Base-by-base conservation (phyloP, 163 green algal species). In the Prototheca stagnorum region DNA sequence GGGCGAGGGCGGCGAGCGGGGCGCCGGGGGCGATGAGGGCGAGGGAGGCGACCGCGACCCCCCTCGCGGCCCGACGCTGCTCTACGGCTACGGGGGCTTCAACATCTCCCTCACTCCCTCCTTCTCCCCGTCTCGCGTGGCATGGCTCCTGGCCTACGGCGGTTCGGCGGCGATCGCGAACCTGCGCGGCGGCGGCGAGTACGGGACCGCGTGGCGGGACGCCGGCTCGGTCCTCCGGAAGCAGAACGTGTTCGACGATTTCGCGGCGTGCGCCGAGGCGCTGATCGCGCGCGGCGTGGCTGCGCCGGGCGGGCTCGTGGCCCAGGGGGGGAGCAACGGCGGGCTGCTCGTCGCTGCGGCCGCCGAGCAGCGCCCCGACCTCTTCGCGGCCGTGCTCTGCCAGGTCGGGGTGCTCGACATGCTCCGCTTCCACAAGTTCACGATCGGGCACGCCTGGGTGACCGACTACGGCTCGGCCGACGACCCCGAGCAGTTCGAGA, bases 241-340 rank as follows among this genome's bases (percentile, higher is more conserved):
- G 67, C 86, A 95, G 57, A 95, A 96, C 54, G 81, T 86, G 39
- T 93, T 95, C 69, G 80, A 95, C 53, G 87, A 97, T 62, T 95
- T 95, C 65, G 65, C 82, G 57, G 72, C 75, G 0, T 82, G 74
- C 53, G 81, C 80, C 1, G 70, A 89, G 57, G 62, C 79, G 53
- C 62, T 94, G 15, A 65, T 80, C n/a, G 4, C 48, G 1, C 15
- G 61, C 2, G 51, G 62, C 8, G 84, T 81, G 62, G 78, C 54
- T 50, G 60, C 31, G 4, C 61, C 69, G 28, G 47, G 7, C n/a
- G 79, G 67, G 50, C 64, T 91, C 21, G 67, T 59, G 33, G 91
- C 90, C 33, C 62, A 89, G 67, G 87, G 87, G 12, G 85, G 84
- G 34, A 84, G 62, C 49, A 97, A 97, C 59, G 87, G 84, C 23